A percentile compares a stretch with the other conserved stretches of the same genome.
Conservation (phyloP, 148 eudicot genomes). For the Gaultheria prostrata region DNA sequence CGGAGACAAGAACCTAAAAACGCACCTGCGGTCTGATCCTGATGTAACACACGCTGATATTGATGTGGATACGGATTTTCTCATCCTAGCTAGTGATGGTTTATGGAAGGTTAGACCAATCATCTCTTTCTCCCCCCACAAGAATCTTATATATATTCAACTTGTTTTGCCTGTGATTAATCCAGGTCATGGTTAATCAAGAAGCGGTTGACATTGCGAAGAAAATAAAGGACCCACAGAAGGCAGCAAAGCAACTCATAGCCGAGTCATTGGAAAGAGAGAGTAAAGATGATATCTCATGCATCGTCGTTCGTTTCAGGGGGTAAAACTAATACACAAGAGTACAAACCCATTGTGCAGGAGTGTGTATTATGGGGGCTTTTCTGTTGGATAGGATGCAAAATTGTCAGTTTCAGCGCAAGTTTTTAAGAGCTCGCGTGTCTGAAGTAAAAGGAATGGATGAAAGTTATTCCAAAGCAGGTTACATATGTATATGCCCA, state of each 20-base stretch:
- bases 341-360: conserved; percentile 8
- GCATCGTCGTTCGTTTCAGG: conserved; percentile 54
- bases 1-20: conserved; percentile 69
- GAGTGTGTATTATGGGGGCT: conserved; percentile 38
- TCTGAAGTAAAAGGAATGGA: background rate
- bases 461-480: background rate
- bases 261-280: conserved; percentile 50
- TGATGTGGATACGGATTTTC: conserved; percentile 45
- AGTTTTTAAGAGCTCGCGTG: conserved; percentile 7
- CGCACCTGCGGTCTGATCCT: conserved; percentile 68
- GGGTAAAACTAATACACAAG: conserved; percentile 14
- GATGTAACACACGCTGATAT: conserved; percentile 46
- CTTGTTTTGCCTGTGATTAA: background rate
- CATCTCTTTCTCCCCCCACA: background rate
- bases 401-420: background rate
- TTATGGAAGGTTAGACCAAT: conserved; percentile 53
- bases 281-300: conserved; percentile 73
- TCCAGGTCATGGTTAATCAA: conserved; percentile 65
- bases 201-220: conserved; percentile 62
- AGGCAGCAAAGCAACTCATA: conserved; percentile 58
- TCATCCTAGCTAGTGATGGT: conserved; percentile 74
- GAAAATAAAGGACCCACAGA: conserved; percentile 52
- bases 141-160: background rate
- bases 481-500: background rate
- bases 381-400: conserved; percentile 15